Conservation (phyloP, 768 basidiomycete species). For the Hericium rajendrae region DNA sequence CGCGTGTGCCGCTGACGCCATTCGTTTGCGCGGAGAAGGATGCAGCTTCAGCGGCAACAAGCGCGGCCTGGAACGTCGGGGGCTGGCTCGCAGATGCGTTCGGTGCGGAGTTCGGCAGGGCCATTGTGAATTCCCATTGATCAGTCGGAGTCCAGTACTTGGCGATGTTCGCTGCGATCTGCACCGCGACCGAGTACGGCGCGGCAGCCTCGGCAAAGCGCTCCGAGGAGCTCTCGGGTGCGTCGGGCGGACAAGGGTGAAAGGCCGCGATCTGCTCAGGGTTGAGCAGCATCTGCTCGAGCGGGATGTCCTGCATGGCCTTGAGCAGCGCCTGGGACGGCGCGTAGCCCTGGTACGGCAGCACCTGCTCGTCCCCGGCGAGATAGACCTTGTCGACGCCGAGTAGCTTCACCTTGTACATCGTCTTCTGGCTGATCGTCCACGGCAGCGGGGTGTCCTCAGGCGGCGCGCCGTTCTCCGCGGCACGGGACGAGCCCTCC, state of each 20-base stretch:
- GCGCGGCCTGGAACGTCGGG: not conserved
- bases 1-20: constrained; percentile 9
- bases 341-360: constrained; percentile 68
- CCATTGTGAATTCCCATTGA: constrained; percentile 55
- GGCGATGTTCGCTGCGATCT: constrained; percentile 56
- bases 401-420: constrained; percentile 63
- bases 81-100: not conserved
- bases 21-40: not conserved
- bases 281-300: constrained; percentile 14
- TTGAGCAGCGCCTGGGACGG: constrained; percentile 43
- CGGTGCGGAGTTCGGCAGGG: constrained; percentile 20
- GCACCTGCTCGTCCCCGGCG: constrained; percentile 45
- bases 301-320: constrained; percentile 24
- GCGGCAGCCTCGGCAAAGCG: constrained; percentile 45
- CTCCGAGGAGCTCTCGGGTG: not conserved
- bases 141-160: constrained; percentile 66
- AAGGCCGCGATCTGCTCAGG: constrained; percentile 33
- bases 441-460: constrained; percentile 31
- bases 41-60: not conserved
- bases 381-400: constrained; percentile 40
- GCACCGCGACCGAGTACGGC: constrained; percentile 61
- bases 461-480: not conserved
- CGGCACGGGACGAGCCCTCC: not conserved
- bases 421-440: constrained; percentile 48
- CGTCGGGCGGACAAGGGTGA: constrained; percentile 35